phyloP scores from a whole-genome alignment of 148 eudicot species.

The Hydrangea macrophylla region DNA sequence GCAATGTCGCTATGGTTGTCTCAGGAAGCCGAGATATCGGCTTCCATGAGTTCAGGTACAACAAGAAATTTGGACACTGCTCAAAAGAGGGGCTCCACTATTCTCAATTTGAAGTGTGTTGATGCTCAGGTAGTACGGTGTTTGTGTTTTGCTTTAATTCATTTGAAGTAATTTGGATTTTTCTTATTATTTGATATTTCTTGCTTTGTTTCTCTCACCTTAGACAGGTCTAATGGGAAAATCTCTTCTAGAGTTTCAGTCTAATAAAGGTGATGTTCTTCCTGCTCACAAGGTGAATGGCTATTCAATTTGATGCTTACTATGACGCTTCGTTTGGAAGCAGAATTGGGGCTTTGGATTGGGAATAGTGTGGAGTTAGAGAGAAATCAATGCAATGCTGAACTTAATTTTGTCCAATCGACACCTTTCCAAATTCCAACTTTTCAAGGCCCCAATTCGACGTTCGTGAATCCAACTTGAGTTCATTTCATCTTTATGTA shows the following conservation, averaged over 20 bases:
- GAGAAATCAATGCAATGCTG: too few relatives aligned
- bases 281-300: constrained; percentile 84
- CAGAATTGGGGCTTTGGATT: too few relatives aligned
- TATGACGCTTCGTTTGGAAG: too few relatives aligned
- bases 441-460: too few relatives aligned
- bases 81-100: constrained; percentile 79
- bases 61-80: constrained; percentile 75
- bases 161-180: background rate
- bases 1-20: constrained; percentile 13
- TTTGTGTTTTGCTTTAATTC: background rate
- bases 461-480: too few relatives aligned
- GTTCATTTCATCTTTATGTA: background rate
- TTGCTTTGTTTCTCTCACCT: background rate
- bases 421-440: too few relatives aligned
- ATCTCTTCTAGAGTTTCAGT: constrained; percentile 82
- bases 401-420: too few relatives aligned
- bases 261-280: constrained; percentile 91
- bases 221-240: constrained; percentile 96
- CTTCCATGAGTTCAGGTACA: constrained; percentile 60
- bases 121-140: constrained; percentile 66
- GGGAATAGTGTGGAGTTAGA: too few relatives aligned
- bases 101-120: constrained; percentile 87
- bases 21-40: constrained; percentile 91
- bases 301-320: background rate
- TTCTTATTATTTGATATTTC: constrained; percentile 2